Evolutionary conservation across 257 asterid genomes (phyloP).

Genomic region (Haberlea rhodopensis): DNA sequence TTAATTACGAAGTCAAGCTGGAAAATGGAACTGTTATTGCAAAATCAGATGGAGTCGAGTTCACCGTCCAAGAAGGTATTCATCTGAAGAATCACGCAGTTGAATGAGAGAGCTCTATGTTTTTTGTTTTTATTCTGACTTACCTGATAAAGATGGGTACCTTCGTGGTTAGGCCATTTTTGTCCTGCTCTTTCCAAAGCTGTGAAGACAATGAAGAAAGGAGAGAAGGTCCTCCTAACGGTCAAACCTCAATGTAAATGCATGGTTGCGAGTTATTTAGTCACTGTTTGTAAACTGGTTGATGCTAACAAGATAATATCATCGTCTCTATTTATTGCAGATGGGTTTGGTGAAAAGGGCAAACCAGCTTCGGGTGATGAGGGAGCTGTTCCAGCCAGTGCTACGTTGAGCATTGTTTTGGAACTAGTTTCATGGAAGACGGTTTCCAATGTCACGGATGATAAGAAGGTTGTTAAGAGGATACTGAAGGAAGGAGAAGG

Average conservation of each 20-base stretch:
- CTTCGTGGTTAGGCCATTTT: constrained; percentile 43
- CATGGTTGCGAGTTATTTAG: not conserved
- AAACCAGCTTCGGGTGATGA: constrained; percentile 46
- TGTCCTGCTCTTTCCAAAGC: constrained; percentile 75
- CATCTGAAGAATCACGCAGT: not conserved
- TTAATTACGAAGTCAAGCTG: constrained; percentile 52
- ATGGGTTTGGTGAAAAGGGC: constrained; percentile 74
- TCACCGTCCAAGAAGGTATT: constrained; percentile 48
- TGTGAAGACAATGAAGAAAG: constrained; percentile 76
- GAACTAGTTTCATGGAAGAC: constrained; percentile 67
- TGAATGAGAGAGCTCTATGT: not conserved
- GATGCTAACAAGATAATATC: not conserved
- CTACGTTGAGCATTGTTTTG: constrained; percentile 42
- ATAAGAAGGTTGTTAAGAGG: constrained; percentile 64
- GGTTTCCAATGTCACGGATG: constrained; percentile 57
- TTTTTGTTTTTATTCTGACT: not conserved
- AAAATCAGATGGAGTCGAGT: constrained; percentile 45
- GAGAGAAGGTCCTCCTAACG: constrained; percentile 58
- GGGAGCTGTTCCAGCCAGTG: constrained; percentile 56
- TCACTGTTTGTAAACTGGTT: not conserved
- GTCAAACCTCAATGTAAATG: constrained; percentile 69
- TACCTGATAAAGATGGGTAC: not conserved
- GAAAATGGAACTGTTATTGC: constrained; percentile 54
- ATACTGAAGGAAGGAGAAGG: constrained; percentile 68
- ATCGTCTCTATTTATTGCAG: constrained; percentile 26